Base-by-base conservation (phyloP, 805 yeast genomes). In the Starmerella apicola region DNA sequence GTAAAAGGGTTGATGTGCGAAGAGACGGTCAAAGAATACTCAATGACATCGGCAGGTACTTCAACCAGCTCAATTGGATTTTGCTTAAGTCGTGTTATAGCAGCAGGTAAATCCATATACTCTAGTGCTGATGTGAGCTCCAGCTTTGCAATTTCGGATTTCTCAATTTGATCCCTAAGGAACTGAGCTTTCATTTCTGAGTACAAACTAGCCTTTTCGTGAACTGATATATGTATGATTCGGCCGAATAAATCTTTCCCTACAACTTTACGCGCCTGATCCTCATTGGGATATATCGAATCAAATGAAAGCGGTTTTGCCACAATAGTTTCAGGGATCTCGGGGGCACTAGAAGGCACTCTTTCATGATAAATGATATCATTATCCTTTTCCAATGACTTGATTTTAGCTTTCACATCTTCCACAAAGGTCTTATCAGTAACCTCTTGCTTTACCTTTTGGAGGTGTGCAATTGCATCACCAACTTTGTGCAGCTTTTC, bases 101-200 rank as follows among this genome's bases (percentile, higher is more conserved):
- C 27, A 3, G 44, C 37, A 2, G 95, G 95, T 40, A 88, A 64
- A 41, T 78, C 78, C 48, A 84, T 69, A 50, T 72, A 84, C 51
- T 85, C 97, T 42, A 85, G 66, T 8, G 82, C 82, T 1, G 95
- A 81, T 2, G 68, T 59, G 35, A 80, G 67, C 54, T 86, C 91
- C 57, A 82, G 81, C 52, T 83, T 74, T 0, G 94, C 79, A 8
- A 85, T 70, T 41, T 81, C 86, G 18, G 75, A 70, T 44, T 69
- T 69, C 44, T 86, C 96, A 33, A 76, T 67, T 53, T 83, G 85
- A 32, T 64, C 68, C 52, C 97, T 70, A 34, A 84, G 59, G 27
- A 82, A 60, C 46, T 71, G 75, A 0, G 95, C 88, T 58, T 83
- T 81, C 55, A 82, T 85, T 56, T 88, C 98, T 0, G 95, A 80